Percentiles rank a stretch among this genome's conserved stretches.
Conservation (phyloP, 2,329 filamentous ascomycete species). For the Aspergillus pseudoterreus region DNA sequence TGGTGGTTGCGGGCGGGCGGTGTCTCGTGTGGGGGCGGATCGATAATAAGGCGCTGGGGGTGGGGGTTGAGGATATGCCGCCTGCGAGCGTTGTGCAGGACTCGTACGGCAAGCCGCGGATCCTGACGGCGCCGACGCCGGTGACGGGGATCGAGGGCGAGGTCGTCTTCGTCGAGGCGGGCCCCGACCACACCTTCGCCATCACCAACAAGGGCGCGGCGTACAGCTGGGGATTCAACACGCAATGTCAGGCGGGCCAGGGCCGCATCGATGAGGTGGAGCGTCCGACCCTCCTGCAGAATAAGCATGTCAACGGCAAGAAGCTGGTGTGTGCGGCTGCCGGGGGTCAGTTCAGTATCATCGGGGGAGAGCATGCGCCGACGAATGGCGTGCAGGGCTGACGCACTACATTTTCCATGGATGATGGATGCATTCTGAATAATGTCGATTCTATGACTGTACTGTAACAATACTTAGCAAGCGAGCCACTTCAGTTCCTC, state of each 20-base stretch:
- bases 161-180: constrained; percentile 4
- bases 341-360: constrained; percentile 63
- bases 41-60: constrained; percentile 14
- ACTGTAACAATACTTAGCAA: background rate
- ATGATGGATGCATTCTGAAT: too few relatives aligned
- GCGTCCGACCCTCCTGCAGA: constrained; percentile 64
- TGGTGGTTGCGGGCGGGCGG: constrained; percentile 13
- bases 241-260: constrained; percentile 68
- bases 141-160: constrained; percentile 5
- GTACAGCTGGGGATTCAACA: constrained; percentile 77
- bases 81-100: constrained; percentile 8
- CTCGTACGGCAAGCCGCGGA: constrained; percentile 9
- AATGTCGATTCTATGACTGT: background rate
- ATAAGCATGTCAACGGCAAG: constrained; percentile 67
- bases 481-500: too few relatives aligned
- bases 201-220: constrained; percentile 62
- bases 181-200: constrained; percentile 67
- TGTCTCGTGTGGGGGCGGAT: constrained; percentile 21
- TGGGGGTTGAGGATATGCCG: constrained; percentile 8
- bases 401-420: background rate
- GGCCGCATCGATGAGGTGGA: constrained; percentile 53
- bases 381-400: constrained; percentile 1
- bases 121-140: constrained; percentile 9
- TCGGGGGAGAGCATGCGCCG: constrained; percentile 14
- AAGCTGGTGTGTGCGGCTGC: constrained; percentile 67